phyloP scores from a whole-genome alignment of 495 filamentous ascomycete species.

The Penicillium lagena region DNA sequence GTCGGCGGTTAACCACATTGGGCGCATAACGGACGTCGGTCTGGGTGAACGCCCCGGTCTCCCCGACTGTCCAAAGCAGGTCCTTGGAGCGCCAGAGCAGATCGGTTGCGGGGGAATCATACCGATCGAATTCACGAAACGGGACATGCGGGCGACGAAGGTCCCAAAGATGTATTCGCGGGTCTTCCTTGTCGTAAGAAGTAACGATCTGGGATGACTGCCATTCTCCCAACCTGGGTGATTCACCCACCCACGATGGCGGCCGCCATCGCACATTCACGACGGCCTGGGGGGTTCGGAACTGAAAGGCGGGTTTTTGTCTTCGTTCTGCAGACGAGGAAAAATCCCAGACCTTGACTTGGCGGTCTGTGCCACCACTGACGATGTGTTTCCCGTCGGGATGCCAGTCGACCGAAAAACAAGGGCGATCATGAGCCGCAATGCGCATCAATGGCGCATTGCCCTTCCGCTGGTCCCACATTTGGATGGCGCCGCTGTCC shows the following conservation, averaged over 20 bases:
- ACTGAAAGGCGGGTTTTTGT: constrained; percentile 62
- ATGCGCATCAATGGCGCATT: constrained; percentile 62
- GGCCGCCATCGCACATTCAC: constrained; percentile 82
- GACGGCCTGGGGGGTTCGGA: constrained; percentile 62
- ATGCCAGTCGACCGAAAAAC: constrained; percentile 88
- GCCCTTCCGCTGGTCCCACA: constrained; percentile 61
- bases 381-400: constrained; percentile 86
- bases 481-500: constrained; percentile 71
- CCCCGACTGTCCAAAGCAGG: constrained; percentile 84
- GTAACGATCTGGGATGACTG: constrained; percentile 64
- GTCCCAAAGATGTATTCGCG: constrained; percentile 85
- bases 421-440: constrained; percentile 75
- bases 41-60: constrained; percentile 77
- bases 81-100: constrained; percentile 89
- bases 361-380: constrained; percentile 76
- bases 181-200: constrained; percentile 59
- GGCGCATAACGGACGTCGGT: constrained; percentile 79
- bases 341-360: constrained; percentile 90
- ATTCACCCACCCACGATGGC: constrained; percentile 63
- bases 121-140: constrained; percentile 74
- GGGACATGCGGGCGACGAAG: constrained; percentile 81
- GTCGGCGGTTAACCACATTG: constrained; percentile 61
- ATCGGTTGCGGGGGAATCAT: constrained; percentile 63
- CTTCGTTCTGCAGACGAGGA: constrained; percentile 67
- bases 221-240: constrained; percentile 56